These are phyloP conservation scores for Boletus eberwhitei DNA, from an alignment of 768 basidiomycete species.

Conservation along the genomic window DNA sequence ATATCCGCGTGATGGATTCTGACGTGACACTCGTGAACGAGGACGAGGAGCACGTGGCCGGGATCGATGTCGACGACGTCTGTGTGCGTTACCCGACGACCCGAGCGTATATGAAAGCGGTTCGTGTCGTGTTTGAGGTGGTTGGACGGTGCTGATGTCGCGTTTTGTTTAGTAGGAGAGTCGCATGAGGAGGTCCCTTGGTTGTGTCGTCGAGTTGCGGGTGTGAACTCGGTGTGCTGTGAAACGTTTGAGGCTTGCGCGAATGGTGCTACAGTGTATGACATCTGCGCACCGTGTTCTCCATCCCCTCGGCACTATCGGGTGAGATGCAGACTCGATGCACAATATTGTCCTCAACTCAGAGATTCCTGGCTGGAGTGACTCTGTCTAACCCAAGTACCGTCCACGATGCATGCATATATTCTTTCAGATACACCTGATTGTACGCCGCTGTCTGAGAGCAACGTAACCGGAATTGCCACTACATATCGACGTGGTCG, in stretches of 20 bases:
- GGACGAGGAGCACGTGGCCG: conserved; percentile 10
- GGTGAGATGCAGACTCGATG: background rate
- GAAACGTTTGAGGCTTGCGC: background rate
- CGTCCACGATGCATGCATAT: no score
- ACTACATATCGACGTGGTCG: no score
- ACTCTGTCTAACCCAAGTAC: no score
- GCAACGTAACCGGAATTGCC: no score
- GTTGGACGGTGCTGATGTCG: background rate
- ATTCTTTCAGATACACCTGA: no score
- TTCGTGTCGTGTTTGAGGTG: conserved; percentile 5
- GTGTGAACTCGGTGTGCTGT: background rate
- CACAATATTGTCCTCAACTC: no score
- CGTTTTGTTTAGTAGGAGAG: conserved; percentile 10
- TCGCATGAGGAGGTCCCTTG: conserved; percentile 8
- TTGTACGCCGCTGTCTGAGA: no score
- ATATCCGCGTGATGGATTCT: conserved; percentile 17
- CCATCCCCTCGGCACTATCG: background rate
- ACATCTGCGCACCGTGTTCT: background rate
- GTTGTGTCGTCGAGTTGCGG: conserved; percentile 17
- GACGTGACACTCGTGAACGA: conserved; percentile 30
- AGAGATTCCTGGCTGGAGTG: no score
- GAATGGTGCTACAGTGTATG: background rate
- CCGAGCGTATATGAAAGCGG: conserved; percentile 23
- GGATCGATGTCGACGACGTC: conserved; percentile 19
- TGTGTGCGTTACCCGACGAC: conserved; percentile 17